Evolutionary conservation across 495 filamentous ascomycete genomes (phyloP), one percentile per base, ranked within the genome.

Genomic region (Hypoxylon cercidicola): DNA sequence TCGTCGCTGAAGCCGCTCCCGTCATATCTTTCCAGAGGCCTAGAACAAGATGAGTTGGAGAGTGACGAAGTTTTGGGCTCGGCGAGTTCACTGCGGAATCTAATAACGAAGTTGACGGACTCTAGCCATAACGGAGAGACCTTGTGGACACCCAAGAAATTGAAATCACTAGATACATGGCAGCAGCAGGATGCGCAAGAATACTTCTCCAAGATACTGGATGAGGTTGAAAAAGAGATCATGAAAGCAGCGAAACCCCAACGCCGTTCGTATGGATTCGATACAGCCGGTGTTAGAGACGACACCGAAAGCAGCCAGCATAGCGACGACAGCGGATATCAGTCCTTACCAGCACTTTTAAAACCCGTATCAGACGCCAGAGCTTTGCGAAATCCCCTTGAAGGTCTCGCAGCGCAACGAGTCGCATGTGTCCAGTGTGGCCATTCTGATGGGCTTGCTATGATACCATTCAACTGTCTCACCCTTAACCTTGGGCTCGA

Each of bases 101-200:
- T 92, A 19, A 83, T 96, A 43, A 74, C 75, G 5, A 84, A 83
- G 43, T 78, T 97, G 51, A 92, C 91, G 62, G 83, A 88, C 68
- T 72, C 83, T 2, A 72, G 76, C 19, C 91, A 89, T 68, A 84
- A 88, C 62, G 91, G 91, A 30, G 82, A 80, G 65, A 87, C 84
- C 37, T 77, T 96, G 9, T 95, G 91, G 91, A 90, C 91, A 15
- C 90, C 90, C 0, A 74, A 84, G 2, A 86, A 88, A 55, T 72
- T 97, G 12, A 95, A 95, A 71, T 90, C 85, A 11, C 92, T 97
- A 88, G 93, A 88, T 71, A 94, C 89, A 45, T 95, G 90, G 88
- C 89, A 97, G 73, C 96, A 99, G 70, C 96, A 99, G 71, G 96
- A 99, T 79, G 96, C 96, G 4, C 96, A 99, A 74, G 96, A 99